These are phyloP conservation scores for Parafenestella ontariensis DNA, from an alignment of 2,329 filamentous ascomycete species.

Conservation along the genomic window DNA sequence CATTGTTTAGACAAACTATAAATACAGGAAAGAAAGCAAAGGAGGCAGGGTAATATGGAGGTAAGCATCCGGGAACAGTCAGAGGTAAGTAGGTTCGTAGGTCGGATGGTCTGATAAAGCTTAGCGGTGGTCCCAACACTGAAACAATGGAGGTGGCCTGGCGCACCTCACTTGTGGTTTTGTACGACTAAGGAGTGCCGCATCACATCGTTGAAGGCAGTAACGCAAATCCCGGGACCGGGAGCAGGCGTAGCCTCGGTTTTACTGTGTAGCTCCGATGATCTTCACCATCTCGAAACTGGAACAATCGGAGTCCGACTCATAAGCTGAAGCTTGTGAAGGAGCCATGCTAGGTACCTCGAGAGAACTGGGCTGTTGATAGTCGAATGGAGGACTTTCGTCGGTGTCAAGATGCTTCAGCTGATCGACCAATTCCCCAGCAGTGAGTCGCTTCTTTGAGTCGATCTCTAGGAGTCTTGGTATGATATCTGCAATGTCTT, in stretches of 20 bases:
- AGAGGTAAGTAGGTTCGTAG: neutral
- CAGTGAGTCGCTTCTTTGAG: neutral
- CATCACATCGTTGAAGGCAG: neutral
- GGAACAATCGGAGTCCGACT: slow-evolving; percentile 1
- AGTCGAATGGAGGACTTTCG: neutral
- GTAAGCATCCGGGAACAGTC: neutral
- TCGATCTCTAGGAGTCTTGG: slow-evolving; percentile 1
- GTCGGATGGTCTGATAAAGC: too few species aligned
- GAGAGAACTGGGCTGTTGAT: neutral
- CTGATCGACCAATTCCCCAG: neutral
- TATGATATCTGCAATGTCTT: slow-evolving; percentile 1
- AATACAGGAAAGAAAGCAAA: neutral
- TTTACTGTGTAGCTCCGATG: neutral
- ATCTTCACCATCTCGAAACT: neutral
- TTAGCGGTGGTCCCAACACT: too few species aligned
- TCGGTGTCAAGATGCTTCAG: neutral
- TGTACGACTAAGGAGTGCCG: too few species aligned
- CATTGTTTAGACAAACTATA: too few species aligned
- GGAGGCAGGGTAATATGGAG: neutral
- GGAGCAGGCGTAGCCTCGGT: neutral
- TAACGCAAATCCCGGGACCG: neutral
- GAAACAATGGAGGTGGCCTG: too few species aligned
- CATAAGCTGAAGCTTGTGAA: neutral
- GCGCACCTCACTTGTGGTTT: too few species aligned
- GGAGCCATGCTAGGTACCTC: neutral